phyloP scores from a whole-genome alignment of 2,329 filamentous ascomycete species.

The Fusarium sublunatum region DNA sequence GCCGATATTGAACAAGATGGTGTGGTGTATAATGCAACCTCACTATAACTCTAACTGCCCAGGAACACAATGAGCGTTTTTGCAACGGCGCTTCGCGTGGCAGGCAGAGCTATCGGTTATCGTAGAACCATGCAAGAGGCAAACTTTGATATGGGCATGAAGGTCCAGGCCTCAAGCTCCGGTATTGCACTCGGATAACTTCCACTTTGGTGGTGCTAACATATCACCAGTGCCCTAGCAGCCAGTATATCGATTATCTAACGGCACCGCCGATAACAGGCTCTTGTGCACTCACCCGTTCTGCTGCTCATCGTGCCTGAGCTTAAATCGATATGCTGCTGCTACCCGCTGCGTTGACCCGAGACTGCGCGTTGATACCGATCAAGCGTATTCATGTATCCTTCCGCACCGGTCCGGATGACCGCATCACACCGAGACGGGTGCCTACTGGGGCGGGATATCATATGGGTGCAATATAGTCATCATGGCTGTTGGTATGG shows the following conservation, averaged over 20 bases:
- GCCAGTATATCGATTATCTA: slow-evolving; percentile 6
- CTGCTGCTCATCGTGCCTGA: not conserved
- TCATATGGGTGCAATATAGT: slow-evolving; percentile 16
- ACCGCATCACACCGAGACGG: slow-evolving; percentile 22
- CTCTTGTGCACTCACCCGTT: slow-evolving; percentile 24
- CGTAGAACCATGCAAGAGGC: not conserved
- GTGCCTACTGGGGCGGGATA: slow-evolving; percentile 9
- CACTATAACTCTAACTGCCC: slow-evolving; percentile 12
- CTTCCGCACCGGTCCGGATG: slow-evolving; percentile 14
- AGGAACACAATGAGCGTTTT: slow-evolving; percentile 5
- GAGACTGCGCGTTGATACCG: slow-evolving; percentile 33
- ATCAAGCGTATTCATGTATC: slow-evolving; percentile 19
- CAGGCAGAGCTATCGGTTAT: not conserved
- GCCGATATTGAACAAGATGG: slow-evolving; percentile 10
- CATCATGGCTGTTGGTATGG: not conserved
- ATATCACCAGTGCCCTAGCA: slow-evolving; percentile 18
- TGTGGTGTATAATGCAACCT: slow-evolving; percentile 8
- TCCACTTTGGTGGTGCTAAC: slow-evolving; percentile 12
- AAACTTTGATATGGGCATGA: slow-evolving; percentile 1
- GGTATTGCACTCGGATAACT: slow-evolving; percentile 5
- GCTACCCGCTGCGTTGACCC: slow-evolving; percentile 18
- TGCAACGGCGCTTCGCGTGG: not conserved
- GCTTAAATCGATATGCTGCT: slow-evolving; percentile 9
- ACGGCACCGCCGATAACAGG: slow-evolving; percentile 1
- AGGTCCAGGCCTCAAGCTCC: slow-evolving; percentile 1